phyloP scores from a whole-genome alignment of 495 filamentous ascomycete species.

The Durotheca rogersii region DNA sequence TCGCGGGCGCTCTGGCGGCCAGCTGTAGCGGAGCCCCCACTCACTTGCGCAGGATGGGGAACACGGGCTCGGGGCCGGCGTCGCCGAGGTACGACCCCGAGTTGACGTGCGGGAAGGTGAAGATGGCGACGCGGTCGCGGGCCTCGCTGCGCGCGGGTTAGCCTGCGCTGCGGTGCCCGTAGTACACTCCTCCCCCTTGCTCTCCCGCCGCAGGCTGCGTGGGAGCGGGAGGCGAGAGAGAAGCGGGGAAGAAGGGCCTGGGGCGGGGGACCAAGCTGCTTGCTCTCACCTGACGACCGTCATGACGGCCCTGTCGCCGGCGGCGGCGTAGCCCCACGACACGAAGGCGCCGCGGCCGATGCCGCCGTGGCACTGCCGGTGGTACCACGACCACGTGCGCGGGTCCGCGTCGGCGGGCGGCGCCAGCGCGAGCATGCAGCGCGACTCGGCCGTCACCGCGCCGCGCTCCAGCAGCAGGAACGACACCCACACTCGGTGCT shows the following conservation, averaged over 20 bases:
- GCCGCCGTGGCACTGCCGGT: constrained; percentile 14
- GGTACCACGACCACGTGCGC: constrained; percentile 18
- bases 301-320: constrained; percentile 22
- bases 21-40: too few relatives aligned
- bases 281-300: constrained; percentile 32
- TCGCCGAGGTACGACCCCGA: constrained; percentile 7
- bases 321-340: constrained; percentile 28
- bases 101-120: constrained; percentile 26
- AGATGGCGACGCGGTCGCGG: constrained; percentile 17
- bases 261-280: too few relatives aligned
- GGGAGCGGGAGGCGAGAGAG: too few relatives aligned
- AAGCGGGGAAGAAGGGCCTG: too few relatives aligned
- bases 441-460: neutral
- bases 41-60: constrained; percentile 4
- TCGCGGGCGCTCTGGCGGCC: too few relatives aligned
- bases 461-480: constrained; percentile 15
- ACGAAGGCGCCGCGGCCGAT: constrained; percentile 20
- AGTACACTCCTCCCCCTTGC: too few relatives aligned
- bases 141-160: constrained; percentile 16
- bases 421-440: constrained; percentile 9
- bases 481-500: constrained; percentile 4
- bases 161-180: too few relatives aligned
- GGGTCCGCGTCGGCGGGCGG: constrained; percentile 14
- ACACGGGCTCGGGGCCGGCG: constrained; percentile 17
- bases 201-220: neutral